These are phyloP conservation scores for Pelargonium australe DNA, from an alignment of 441 rosid species.

Conservation along the genomic window DNA sequence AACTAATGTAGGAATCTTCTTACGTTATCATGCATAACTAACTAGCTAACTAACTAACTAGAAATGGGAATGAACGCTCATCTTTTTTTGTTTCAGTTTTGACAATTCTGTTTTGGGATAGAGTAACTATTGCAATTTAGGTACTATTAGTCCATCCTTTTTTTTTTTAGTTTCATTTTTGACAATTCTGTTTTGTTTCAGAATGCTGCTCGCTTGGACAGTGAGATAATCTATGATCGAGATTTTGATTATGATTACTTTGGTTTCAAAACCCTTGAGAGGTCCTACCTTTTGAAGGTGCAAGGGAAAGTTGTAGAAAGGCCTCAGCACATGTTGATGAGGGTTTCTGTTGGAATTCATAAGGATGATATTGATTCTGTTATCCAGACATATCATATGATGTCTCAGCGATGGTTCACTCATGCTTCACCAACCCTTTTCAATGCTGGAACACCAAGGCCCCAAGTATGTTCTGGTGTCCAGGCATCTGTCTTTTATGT, in stretches of 20 bases:
- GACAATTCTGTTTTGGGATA: too few relatives aligned
- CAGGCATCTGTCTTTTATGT: neutral
- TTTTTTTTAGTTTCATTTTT: neutral
- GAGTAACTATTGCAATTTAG: too few relatives aligned
- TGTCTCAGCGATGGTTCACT: conserved; percentile 95
- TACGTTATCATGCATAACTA: too few relatives aligned
- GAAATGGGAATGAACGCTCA: too few relatives aligned
- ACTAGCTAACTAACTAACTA: too few relatives aligned
- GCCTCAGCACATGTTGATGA: conserved; percentile 94
- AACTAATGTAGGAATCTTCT: too few relatives aligned
- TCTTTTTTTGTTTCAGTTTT: too few relatives aligned
- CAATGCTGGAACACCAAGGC: conserved; percentile 85
- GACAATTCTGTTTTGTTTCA: conserved; percentile 20
- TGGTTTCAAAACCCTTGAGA: conserved; percentile 87
- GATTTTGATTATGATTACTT: conserved; percentile 91
- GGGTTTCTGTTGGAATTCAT: conserved; percentile 90
- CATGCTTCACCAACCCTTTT: conserved; percentile 95
- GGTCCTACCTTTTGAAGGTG: conserved; percentile 76
- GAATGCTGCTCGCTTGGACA: conserved; percentile 78
- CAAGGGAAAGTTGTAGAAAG: conserved; percentile 83
- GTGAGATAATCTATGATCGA: conserved; percentile 84
- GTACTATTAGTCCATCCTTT: too few relatives aligned
- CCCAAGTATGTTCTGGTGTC: conserved; percentile 46
- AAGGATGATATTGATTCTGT: conserved; percentile 72
- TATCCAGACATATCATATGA: conserved; percentile 71